Base-by-base conservation (phyloP, 306 rosid genomes). In the Notholithocarpus densiflorus region DNA sequence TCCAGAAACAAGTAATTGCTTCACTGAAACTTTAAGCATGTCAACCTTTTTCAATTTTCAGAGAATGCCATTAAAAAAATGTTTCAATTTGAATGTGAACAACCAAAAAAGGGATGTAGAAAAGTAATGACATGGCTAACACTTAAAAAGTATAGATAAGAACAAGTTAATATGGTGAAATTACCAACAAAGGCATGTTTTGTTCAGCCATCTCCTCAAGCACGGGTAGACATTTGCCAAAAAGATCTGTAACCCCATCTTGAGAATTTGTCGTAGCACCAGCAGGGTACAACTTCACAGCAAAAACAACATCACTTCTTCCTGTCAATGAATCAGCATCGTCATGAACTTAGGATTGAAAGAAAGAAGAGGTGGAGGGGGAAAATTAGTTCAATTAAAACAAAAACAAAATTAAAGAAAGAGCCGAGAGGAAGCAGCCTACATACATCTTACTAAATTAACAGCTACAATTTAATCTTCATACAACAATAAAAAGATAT, bases 241-340 rank as follows among this genome's bases (percentile, higher is more conserved):
- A 88, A 56, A 89, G 88, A 91, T 92, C 93, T 13, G 94, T 92
- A 37, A 94, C 97, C 51, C 98, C 98, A 84, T 94, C 93, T 84
- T 92, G 97, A 81, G 97, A 92, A 77, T 94, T 92, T 51, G 98
- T 94, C 2, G 98, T 94, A 14, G 98, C 97, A 80, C 97, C 98
- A 78, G 97, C 97, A 81, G 97, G 98, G 81, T 94, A 94, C 86
- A 94, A 78, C 83, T 94, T 94, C 77, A 94, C 94, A 80, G 91
- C 97, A 87, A 70, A 89, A 59, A 92, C 86, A 74, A 78, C 77
- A 74, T 94, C 94, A 86, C 97, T 94, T 87, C 61, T 85, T 86
- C 84, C 97, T 94, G 86, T 69, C 66, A 83, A 72, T 13, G 21
- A 82, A 77, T 64, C 64, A 76, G 55, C 79, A 81, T 73, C 19